Evolutionary conservation across 768 basidiomycete species (phyloP), one percentile per base, ranked within the genome.

Genomic region (Lactarius pseudohatsudake): DNA sequence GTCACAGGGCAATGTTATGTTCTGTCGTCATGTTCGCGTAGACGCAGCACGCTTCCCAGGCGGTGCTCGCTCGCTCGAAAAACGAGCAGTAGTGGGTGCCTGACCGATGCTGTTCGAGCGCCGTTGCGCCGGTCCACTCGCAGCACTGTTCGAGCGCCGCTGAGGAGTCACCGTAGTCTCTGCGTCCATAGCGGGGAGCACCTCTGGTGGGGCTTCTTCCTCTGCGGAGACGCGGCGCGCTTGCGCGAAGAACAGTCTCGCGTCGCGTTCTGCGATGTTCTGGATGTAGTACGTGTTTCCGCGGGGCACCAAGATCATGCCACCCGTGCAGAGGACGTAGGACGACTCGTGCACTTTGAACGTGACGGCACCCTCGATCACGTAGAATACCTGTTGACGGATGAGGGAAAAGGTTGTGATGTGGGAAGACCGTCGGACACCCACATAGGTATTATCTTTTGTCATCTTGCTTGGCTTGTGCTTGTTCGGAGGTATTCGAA

Each of bases 201-300:
- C 65, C 26, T 69, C 71, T 40, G 64, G 67, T 1, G 68, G 62
- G 34, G 72, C 59, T 16, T 64, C 69, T 36, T 76, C 79, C 3
- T 75, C 77, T 30, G 74, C 69, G 0, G 77, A 72, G 38, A 84
- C 71, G 72, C 84, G 81, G 34, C 89, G 83, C 0, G 92, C 92
- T 78, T 98, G 96, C 0, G 94, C 89, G 78, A 98, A 98, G 80
- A 96, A 97, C 9, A 98, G 77, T 72, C 84, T 86, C 26, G 89
- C 93, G 58, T 90, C 87, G 41, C 91, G 86, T 57, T 89, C 83
- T 22, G 82, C 84, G 26, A 97, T 88, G 77, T 98, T 98, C 73
- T 91, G 85, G 72, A 98, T 93, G 65, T 86, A 86, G 75, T 98
- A 98, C 10, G 84, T 85, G 75, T 98, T 98, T 91, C 94, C 95